Evolutionary conservation across 2,329 filamentous ascomycete species (phyloP).

Genomic region (Fonsecaea pedrosoi): DNA sequence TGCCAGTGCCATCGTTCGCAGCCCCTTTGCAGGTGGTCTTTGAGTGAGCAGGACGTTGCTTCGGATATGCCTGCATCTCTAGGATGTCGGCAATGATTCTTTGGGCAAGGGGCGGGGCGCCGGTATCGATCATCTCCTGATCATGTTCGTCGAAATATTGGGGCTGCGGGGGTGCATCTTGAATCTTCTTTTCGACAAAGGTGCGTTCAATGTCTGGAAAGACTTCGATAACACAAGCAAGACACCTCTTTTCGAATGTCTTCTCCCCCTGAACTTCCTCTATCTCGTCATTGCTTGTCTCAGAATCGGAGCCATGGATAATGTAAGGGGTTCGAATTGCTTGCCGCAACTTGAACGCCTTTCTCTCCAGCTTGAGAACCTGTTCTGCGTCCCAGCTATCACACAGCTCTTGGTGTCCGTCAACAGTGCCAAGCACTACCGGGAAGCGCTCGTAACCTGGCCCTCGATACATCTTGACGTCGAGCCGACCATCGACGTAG

Average conservation of each 20-base stretch:
- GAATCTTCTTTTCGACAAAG: constrained; percentile 45
- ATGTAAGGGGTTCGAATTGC: constrained; percentile 5
- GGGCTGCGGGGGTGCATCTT: constrained; percentile 43
- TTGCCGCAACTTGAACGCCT: constrained; percentile 20
- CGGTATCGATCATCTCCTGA: constrained; percentile 9
- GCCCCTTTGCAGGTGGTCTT: constrained; percentile 45
- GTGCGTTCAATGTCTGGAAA: constrained; percentile 57
- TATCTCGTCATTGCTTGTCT: constrained; percentile 20
- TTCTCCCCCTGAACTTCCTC: constrained; percentile 3
- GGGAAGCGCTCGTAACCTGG: constrained; percentile 39
- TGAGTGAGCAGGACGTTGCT: constrained; percentile 42
- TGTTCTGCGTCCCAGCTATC: constrained; percentile 36
- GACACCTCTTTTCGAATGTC: constrained; percentile 35
- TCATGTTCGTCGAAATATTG: constrained; percentile 27
- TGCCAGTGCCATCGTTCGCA: constrained; percentile 45
- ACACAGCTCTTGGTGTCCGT: constrained; percentile 36
- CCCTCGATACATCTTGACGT: constrained; percentile 38
- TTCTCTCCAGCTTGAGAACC: constrained; percentile 10
- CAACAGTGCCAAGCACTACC: constrained; percentile 34
- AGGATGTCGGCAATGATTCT: constrained; percentile 53
- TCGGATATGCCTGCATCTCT: constrained; percentile 52
- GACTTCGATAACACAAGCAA: constrained; percentile 49
- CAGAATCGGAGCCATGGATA: constrained; percentile 19
- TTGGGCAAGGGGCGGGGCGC: constrained; percentile 33
- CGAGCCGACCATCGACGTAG: constrained; percentile 36